These are phyloP conservation scores for Sugiyamaella pinicola DNA, from an alignment of 1,139 yeast species.

Conservation along the genomic window DNA sequence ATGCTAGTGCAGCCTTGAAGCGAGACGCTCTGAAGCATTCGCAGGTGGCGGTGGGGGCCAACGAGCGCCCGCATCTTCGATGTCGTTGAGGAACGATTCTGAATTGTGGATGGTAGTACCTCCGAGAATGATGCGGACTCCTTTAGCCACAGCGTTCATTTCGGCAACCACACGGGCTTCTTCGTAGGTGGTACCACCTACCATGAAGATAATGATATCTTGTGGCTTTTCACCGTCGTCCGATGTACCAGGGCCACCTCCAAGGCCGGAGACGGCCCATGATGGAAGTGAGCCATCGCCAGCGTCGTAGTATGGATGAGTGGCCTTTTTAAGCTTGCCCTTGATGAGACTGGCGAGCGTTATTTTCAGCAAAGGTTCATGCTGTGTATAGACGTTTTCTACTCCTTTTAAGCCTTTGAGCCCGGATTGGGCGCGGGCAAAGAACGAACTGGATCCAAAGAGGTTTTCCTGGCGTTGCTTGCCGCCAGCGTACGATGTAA, in stretches of 20 bases:
- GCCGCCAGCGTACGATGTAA: conserved; percentile 45
- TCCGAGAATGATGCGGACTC: conserved; percentile 67
- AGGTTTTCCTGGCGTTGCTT: conserved; percentile 50
- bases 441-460: conserved; percentile 46
- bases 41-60: conserved; percentile 34
- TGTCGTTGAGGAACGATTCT: conserved; percentile 51
- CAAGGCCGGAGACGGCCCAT: conserved; percentile 29
- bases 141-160: conserved; percentile 56
- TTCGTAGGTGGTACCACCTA: conserved; percentile 92
- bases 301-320: conserved; percentile 51
- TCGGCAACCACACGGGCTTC: conserved; percentile 84
- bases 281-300: conserved; percentile 39
- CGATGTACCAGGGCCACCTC: conserved; percentile 37
- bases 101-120: conserved; percentile 74
- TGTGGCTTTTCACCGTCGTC: conserved; percentile 51
- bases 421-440: conserved; percentile 49
- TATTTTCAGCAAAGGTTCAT: conserved; percentile 69
- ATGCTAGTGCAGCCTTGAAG: conserved; percentile 22
- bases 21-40: conserved; percentile 27
- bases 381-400: conserved; percentile 68
- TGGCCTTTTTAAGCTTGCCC: conserved; percentile 52
- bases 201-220: conserved; percentile 76
- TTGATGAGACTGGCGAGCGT: conserved; percentile 53
- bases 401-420: conserved; percentile 50
- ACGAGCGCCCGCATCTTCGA: conserved; percentile 33